phyloP scores from a whole-genome alignment of 2,329 filamentous ascomycete genomes.

The Ophiostoma novo-ulmi region DNA sequence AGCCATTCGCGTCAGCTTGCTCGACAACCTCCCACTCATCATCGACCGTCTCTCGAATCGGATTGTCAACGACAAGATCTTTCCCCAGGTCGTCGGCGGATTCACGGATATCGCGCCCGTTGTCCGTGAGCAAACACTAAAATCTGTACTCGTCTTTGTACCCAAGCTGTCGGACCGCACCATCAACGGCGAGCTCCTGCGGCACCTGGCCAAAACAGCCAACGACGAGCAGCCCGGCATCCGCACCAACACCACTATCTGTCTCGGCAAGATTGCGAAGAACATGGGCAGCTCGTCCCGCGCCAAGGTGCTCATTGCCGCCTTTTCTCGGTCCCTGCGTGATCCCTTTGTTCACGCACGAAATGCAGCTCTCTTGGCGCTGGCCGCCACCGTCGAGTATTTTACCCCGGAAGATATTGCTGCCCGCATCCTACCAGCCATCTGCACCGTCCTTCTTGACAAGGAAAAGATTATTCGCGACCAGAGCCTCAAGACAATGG shows the following conservation, averaged over 20 bases:
- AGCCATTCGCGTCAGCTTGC: slow-evolving; percentile 80
- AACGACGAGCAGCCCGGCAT: slow-evolving; percentile 98
- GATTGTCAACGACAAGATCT: slow-evolving; percentile 92
- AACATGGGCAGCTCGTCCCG: slow-evolving; percentile 73
- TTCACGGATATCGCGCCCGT: slow-evolving; percentile 89
- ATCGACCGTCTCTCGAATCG: slow-evolving; percentile 86
- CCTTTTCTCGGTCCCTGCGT: slow-evolving; percentile 80
- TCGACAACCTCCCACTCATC: slow-evolving; percentile 85
- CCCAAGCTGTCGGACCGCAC: slow-evolving; percentile 85
- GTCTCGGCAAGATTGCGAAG: slow-evolving; percentile 90
- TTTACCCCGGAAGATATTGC: slow-evolving; percentile 91
- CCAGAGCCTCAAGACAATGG: slow-evolving; percentile 83
- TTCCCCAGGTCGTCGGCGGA: slow-evolving; percentile 91
- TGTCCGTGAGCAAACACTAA: slow-evolving; percentile 91
- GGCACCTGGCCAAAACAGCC: slow-evolving; percentile 87
- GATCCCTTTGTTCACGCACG: slow-evolving; percentile 94
- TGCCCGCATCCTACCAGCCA: slow-evolving; percentile 70
- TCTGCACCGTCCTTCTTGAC: slow-evolving; percentile 82
- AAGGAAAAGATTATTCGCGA: slow-evolving; percentile 94
- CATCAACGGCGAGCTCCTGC: slow-evolving; percentile 87
- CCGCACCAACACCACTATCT: slow-evolving; percentile 96
- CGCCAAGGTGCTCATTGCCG: slow-evolving; percentile 85
- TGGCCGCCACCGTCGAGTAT: slow-evolving; percentile 77
- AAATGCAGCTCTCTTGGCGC: slow-evolving; percentile 79
- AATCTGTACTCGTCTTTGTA: slow-evolving; percentile 83